phyloP scores from a whole-genome alignment of 176 grass and related monocot species.

The Thinopyrum elongatum region DNA sequence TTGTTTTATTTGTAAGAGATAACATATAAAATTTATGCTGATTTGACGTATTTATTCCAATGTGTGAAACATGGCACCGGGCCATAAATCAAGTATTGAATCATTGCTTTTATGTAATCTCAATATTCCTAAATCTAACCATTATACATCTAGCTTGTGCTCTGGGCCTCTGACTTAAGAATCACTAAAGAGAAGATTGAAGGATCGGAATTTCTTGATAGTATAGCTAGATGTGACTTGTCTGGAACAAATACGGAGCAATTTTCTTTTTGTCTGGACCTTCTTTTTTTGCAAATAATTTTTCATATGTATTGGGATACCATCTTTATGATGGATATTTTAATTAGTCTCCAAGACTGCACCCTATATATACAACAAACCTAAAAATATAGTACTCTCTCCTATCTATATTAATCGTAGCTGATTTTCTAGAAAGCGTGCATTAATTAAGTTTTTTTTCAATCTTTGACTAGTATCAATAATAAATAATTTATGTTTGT shows the following conservation, averaged over 20 bases:
- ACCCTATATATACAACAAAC: not conserved
- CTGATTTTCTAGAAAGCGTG: too few relatives aligned
- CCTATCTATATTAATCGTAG: not conserved
- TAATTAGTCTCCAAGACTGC: not conserved
- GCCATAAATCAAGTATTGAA: not conserved
- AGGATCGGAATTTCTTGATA: conserved; percentile 11
- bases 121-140: not conserved
- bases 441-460: not conserved
- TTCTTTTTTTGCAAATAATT: not conserved
- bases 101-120: not conserved
- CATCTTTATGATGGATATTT: not conserved
- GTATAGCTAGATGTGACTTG: not conserved
- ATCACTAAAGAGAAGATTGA: not conserved
- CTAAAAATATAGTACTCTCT: not conserved
- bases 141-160: not conserved
- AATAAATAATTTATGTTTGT: not conserved
- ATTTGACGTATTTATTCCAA: conserved; percentile 8
- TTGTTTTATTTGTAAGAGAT: not conserved
- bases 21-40: conserved; percentile 13
- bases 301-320: not conserved
- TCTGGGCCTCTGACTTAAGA: not conserved
- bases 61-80: conserved; percentile 21
- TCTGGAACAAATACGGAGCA: not conserved
- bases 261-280: not conserved
- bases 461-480: not conserved